Evolutionary conservation across 2,329 filamentous ascomycete genomes (phyloP), one percentile per base, ranked within the genome.

Genomic region (Colletotrichum sp.): DNA sequence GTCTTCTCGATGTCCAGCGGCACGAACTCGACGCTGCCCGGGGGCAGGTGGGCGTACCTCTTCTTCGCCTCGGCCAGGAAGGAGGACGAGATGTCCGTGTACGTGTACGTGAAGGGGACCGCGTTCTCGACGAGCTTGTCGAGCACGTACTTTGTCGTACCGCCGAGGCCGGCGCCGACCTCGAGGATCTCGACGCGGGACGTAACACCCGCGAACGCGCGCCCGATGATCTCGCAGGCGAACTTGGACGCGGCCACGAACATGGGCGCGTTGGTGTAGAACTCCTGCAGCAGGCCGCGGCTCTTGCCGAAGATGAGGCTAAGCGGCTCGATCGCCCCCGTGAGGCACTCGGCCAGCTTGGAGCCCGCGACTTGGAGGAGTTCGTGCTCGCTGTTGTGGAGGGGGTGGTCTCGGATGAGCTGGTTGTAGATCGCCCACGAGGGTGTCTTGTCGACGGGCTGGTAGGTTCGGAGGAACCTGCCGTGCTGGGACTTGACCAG

Each of bases 141-240:
- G 16, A 69, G 49, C 30, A 60, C 66, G 28, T 57, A 69, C 32
- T n/a, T 57, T 10, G 66, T 69, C 15, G 66, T 69, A 15, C 49
- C 52, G 21, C 66, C 66, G 49, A 57, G 49, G 6, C 66, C 66
- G 8, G 66, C 66, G 13, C 66, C 66, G 49, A 69, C 30, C 32
- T 95, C 92, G 78, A 94, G 93, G 77, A 89, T 83, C 90, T 62
- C 59, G 28, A 62, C 18, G 59, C 59, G 30, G 12, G 26, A 26
- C 8, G 26, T 62, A 30, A 30, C 30, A 21, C 59, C 28, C 10
- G 28, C 26, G 59, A 62, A 62, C 26, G 28, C 59, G 28, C 59
- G 59, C 15, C 59, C 59, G 30, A 62, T 62, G 26, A 62, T 21
- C 28, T 62, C 59, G 28, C 26, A 62, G 59, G 59, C 59, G 18